Evolutionary conservation across 768 basidiomycete species (phyloP).

Genomic region (Cyclocybe aegerita): DNA sequence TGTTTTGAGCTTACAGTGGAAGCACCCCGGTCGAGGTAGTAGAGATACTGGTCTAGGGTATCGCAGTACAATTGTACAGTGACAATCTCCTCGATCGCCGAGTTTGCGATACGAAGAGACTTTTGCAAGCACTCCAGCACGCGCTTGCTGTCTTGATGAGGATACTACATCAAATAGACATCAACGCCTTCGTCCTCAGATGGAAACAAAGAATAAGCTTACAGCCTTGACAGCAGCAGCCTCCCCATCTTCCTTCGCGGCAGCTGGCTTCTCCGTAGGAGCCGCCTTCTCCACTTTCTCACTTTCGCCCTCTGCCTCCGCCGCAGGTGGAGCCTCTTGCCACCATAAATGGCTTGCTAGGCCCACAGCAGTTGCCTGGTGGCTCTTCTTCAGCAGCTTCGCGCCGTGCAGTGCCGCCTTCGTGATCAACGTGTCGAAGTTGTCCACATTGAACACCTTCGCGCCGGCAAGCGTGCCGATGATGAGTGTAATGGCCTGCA

Average conservation of each 20-base stretch:
- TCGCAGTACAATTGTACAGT: constrained; percentile 96
- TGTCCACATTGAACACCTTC: constrained; percentile 89
- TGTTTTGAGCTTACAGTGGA: constrained; percentile 64
- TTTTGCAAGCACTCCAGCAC: constrained; percentile 98
- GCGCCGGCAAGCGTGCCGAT: constrained; percentile 89
- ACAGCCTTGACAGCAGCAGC: constrained; percentile 46
- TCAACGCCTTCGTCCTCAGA: not conserved
- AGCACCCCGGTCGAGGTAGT: constrained; percentile 92
- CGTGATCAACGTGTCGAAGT: constrained; percentile 96
- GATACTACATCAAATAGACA: constrained; percentile 48
- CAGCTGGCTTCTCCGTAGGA: constrained; percentile 29
- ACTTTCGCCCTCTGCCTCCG: constrained; percentile 36
- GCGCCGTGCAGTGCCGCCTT: constrained; percentile 98
- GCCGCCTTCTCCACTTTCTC: too few species aligned
- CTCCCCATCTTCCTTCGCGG: constrained; percentile 42
- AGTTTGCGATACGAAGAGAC: constrained; percentile 92
- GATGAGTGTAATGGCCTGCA: constrained; percentile 96
- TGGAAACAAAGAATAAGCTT: constrained; percentile 24
- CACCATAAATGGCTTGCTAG: constrained; percentile 98
- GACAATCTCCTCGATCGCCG: constrained; percentile 94
- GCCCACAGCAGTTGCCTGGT: constrained; percentile 93
- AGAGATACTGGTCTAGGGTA: constrained; percentile 93
- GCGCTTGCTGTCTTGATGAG: constrained; percentile 93
- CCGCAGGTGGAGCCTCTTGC: constrained; percentile 65
- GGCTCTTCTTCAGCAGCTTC: constrained; percentile 96